phyloP scores from a whole-genome alignment of 495 filamentous ascomycete genomes.

The Penicilliopsis zonata region DNA sequence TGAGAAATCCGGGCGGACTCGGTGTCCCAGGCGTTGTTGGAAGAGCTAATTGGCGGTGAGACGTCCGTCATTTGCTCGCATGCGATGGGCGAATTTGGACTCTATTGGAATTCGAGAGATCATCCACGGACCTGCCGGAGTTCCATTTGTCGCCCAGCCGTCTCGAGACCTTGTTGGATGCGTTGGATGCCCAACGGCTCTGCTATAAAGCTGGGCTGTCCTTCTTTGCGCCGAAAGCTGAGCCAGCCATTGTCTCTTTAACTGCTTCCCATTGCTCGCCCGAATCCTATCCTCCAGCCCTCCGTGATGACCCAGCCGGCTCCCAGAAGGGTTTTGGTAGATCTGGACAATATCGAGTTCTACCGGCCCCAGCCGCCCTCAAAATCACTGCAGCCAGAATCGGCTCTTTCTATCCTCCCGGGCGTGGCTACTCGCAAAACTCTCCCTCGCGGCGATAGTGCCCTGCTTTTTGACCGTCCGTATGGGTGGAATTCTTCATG shows the following conservation, averaged over 20 bases:
- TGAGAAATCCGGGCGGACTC: not conserved
- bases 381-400: not conserved
- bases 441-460: not conserved
- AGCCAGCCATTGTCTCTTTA: not conserved
- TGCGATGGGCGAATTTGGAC: not conserved
- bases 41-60: constrained; percentile 1
- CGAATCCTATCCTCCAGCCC: not conserved
- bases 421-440: not conserved
- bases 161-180: constrained; percentile 1
- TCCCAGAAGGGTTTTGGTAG: not conserved
- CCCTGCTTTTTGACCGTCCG: not conserved
- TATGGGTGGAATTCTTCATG: constrained; percentile 1
- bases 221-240: constrained; percentile 1
- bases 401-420: not conserved
- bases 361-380: not conserved
- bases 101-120: not conserved
- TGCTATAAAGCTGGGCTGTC: constrained; percentile 1
- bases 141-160: not conserved
- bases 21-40: not conserved
- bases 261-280: not conserved
- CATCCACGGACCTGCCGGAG: not conserved
- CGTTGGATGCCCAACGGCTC: not conserved
- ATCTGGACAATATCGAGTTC: constrained; percentile 1
- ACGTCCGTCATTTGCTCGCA: not conserved
- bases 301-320: not conserved